These are phyloP conservation scores for Chlamydomonas sp. DNA, from an alignment of 139 green algal species.

Conservation along the genomic window DNA sequence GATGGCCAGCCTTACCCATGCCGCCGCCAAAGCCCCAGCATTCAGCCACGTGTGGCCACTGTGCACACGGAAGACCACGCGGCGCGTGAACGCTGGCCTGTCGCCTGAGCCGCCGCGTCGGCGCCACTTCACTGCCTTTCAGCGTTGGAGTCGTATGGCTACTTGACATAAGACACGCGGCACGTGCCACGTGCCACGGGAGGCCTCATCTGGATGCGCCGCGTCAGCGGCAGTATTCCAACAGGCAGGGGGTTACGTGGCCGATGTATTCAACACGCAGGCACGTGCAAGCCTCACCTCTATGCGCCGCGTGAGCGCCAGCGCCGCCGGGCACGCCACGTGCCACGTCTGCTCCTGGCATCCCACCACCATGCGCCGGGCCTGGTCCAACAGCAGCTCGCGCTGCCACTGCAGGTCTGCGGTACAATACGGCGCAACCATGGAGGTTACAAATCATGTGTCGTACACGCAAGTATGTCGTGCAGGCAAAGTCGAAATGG, in stretches of 20 bases:
- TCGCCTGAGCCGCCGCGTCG: not conserved
- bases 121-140: not conserved
- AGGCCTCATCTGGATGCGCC: not conserved
- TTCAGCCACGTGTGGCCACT: too few relatives aligned
- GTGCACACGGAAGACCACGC: too few relatives aligned
- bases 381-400: slow-evolving; percentile 47
- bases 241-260: not conserved
- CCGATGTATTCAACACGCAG: not conserved
- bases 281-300: slow-evolving; percentile 12
- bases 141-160: not conserved
- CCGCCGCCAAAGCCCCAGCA: too few relatives aligned
- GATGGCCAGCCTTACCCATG: too few relatives aligned
- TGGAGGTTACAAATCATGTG: too few relatives aligned
- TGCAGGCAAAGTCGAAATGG: not conserved
- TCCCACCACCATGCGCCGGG: slow-evolving; percentile 46
- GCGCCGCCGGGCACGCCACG: slow-evolving; percentile 43
- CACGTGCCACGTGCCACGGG: not conserved
- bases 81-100: too few relatives aligned
- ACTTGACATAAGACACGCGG: not conserved
- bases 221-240: not conserved
- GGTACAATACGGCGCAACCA: not conserved
- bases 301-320: slow-evolving; percentile 31
- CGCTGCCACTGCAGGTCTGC: slow-evolving; percentile 48
- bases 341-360: slow-evolving; percentile 59
- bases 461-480: not conserved